Evolutionary conservation across 345 rosid genomes (phyloP).

Genomic region (Leavenworthia alabamica): DNA sequence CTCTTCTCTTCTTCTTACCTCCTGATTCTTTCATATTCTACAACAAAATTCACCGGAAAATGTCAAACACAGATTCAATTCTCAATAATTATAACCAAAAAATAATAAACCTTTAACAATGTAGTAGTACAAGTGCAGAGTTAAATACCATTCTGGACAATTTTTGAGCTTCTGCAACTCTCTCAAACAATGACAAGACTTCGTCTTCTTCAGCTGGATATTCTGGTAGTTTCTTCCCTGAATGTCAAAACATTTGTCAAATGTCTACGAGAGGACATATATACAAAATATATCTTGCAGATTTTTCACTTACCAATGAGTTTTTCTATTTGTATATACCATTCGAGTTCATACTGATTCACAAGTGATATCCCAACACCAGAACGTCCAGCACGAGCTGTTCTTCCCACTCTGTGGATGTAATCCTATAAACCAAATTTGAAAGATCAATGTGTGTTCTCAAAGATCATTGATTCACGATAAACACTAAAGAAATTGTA

Average conservation of each 20-base stretch:
- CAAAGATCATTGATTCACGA: neutral
- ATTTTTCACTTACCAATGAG: conserved; percentile 59
- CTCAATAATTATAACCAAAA: neutral
- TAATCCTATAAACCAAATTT: conserved; percentile 52
- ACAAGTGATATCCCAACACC: conserved; percentile 89
- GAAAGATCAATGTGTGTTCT: neutral
- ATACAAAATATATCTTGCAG: neutral
- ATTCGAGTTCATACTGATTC: conserved; percentile 85
- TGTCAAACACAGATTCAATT: neutral
- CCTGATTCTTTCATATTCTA: conserved; percentile 61
- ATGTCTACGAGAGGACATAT: neutral
- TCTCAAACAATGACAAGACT: conserved; percentile 58
- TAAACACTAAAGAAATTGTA: neutral
- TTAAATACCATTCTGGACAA: conserved; percentile 48
- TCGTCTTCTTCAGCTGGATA: conserved; percentile 74
- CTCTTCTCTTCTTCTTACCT: conserved; percentile 41
- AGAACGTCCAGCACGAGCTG: conserved; percentile 96
- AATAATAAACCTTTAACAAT: neutral
- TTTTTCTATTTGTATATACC: conserved; percentile 84
- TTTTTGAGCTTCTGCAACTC: conserved; percentile 64
- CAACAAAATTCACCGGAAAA: conserved; percentile 1
- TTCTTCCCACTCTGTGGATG: conserved; percentile 84
- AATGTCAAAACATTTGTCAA: neutral
- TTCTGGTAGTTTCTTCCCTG: conserved; percentile 73
- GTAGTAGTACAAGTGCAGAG: neutral